A percentile compares a stretch with the other conserved stretches of the same genome.
Evolutionary conservation across 768 basidiomycete genomes (phyloP).

Genomic region (Lactarius indigo): DNA sequence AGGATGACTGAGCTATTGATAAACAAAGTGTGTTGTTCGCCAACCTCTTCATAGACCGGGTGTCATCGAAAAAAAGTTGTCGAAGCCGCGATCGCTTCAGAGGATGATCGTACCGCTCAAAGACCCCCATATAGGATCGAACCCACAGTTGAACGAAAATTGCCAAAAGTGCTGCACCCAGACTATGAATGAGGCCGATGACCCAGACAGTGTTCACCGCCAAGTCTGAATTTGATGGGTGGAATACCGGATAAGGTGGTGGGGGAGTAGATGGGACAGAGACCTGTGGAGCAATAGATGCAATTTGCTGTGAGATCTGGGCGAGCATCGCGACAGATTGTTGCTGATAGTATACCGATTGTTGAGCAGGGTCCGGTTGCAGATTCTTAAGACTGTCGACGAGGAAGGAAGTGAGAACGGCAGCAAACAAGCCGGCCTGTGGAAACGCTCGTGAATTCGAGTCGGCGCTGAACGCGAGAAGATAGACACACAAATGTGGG

Average conservation of each 20-base stretch:
- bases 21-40: background rate
- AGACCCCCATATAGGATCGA: no score
- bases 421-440: slow-evolving; percentile 13
- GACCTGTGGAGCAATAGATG: background rate
- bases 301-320: slow-evolving; percentile 5
- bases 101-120: no score
- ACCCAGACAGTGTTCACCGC: slow-evolving; percentile 5
- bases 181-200: background rate
- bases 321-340: background rate
- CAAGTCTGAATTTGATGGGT: no score
- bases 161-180: background rate
- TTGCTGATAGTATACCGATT: background rate
- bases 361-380: background rate
- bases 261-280: background rate
- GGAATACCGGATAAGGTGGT: background rate
- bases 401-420: slow-evolving; percentile 1
- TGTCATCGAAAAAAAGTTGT: background rate
- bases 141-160: no score
- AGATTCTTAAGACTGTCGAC: background rate
- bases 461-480: no score
- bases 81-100: background rate
- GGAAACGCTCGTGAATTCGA: background rate
- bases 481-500: background rate
- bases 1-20: background rate
- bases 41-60: no score